Evolutionary conservation across 441 rosid genomes (phyloP), one percentile per base, ranked within the genome.

Genomic region (Populus hybrid): DNA sequence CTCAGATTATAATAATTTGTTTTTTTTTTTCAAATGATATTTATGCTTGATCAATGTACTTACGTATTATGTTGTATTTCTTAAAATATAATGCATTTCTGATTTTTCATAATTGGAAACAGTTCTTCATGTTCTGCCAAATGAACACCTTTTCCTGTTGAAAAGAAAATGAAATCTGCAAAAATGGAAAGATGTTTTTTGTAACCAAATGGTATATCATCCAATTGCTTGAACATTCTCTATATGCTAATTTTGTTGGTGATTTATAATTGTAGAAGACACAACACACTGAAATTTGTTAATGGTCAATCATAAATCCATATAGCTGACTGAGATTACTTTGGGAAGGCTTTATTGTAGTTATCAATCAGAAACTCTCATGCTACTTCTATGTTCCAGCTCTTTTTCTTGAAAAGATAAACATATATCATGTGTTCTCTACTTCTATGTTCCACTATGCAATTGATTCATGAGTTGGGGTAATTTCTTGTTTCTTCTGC

Each of bases 401-500:
- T 32, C 9, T 5, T 24, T 50, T 80, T 9, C 35, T 72, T 57
- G 14, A 72, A 75, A 72, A 19, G 50, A 1, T 16, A n/a, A 74
- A 79, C 28, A 10, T 50, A 50, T 71, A 14, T 24, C 12, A 11
- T 67, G 42, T 16, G 24, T 21, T 68, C 53, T 19, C 34, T 42
- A 75, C 40, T 76, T 70, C 32, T 36, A 10, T 53, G 16, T 32
- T 67, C 34, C 67, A 24, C 14, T 28, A n/a, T 64, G 30, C 28
- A 2, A 8, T 70, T 42, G n/a, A 67, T 76, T 30, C 40, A 67
- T 30, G n/a, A 3, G 19, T 32, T 26, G 67, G 16, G 53, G 8
- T 76, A 69, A 36, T 19, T 57, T 69, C 35, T 21, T 69, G 59
- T 79, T 74, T 65, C 74, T 76, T 81, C 70, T 87, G 89, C 90